A percentile compares a stretch with the other conserved stretches of the same genome.
Evolutionary conservation across 768 basidiomycete genomes (phyloP).

Genomic region (Solioccasus polychromus): DNA sequence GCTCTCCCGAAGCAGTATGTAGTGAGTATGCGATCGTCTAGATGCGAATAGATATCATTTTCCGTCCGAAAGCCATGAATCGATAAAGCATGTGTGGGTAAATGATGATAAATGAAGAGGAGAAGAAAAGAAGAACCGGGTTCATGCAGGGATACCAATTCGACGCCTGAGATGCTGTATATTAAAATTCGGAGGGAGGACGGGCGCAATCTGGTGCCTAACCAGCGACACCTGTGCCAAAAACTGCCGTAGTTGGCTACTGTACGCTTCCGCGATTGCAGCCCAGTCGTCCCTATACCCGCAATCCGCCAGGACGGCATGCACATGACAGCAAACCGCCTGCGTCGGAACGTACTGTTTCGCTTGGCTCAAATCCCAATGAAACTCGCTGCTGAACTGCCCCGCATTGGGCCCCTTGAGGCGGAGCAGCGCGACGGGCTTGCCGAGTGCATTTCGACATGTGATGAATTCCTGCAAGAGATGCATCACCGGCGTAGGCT

Average conservation of each 20-base stretch:
- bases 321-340: slow-evolving; percentile 18
- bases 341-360: slow-evolving; percentile 28
- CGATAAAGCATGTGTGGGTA: neutral
- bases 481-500: slow-evolving; percentile 29
- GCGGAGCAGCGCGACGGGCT: slow-evolving; percentile 19
- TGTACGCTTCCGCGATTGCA: slow-evolving; percentile 28
- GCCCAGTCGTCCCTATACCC: slow-evolving; percentile 30
- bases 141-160: slow-evolving; percentile 23
- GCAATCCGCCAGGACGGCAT: slow-evolving; percentile 24
- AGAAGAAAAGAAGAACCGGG: neutral
- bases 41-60: slow-evolving; percentile 10
- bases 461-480: slow-evolving; percentile 28
- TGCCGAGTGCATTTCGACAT: slow-evolving; percentile 18
- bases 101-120: neutral
- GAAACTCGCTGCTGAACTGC: slow-evolving; percentile 27
- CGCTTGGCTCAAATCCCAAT: slow-evolving; percentile 26
- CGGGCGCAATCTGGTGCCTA: slow-evolving; percentile 29
- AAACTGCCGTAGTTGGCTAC: slow-evolving; percentile 29
- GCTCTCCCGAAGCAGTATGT: neutral
- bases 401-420: slow-evolving; percentile 32
- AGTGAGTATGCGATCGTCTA: slow-evolving; percentile 6
- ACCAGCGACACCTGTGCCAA: slow-evolving; percentile 30
- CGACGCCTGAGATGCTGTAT: slow-evolving; percentile 31
- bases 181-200: slow-evolving; percentile 32
- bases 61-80: neutral